Conservation (phyloP, 305 asterid species). For the Rubia balearica region DNA sequence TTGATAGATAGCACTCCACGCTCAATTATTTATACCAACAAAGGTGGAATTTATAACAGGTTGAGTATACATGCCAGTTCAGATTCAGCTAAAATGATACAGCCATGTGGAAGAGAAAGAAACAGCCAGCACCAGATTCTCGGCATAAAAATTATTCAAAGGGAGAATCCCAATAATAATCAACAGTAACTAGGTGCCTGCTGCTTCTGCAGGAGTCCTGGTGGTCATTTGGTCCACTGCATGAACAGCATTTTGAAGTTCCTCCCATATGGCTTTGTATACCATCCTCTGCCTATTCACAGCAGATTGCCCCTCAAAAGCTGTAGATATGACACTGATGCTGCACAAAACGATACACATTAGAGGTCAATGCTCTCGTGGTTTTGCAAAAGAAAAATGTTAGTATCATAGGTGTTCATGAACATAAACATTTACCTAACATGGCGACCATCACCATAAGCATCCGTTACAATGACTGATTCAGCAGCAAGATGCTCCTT, state of each 20-base stretch:
- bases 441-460: constrained; percentile 96
- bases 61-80: too few relatives aligned
- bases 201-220: constrained; percentile 72
- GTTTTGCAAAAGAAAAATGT: not conserved
- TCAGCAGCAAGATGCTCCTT: constrained; percentile 82
- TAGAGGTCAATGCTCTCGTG: not conserved
- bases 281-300: constrained; percentile 98
- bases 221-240: constrained; percentile 98
- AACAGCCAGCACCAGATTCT: too few relatives aligned
- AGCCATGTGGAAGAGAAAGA: too few relatives aligned
- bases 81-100: too few relatives aligned
- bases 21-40: not conserved
- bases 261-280: constrained; percentile 99
- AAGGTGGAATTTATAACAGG: too few relatives aligned
- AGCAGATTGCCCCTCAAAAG: constrained; percentile 88
- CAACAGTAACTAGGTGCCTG: constrained; percentile 14
- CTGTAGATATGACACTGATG: constrained; percentile 68
- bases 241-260: constrained; percentile 79
- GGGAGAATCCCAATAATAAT: not conserved
- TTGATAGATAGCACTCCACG: not conserved
- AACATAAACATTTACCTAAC: too few relatives aligned
- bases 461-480: constrained; percentile 70
- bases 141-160: not conserved
- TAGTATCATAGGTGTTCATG: not conserved
- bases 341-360: constrained; percentile 33